Evolutionary conservation across 2,329 filamentous ascomycete species (phyloP).

Genomic region (Tolypocladium pustulatum): DNA sequence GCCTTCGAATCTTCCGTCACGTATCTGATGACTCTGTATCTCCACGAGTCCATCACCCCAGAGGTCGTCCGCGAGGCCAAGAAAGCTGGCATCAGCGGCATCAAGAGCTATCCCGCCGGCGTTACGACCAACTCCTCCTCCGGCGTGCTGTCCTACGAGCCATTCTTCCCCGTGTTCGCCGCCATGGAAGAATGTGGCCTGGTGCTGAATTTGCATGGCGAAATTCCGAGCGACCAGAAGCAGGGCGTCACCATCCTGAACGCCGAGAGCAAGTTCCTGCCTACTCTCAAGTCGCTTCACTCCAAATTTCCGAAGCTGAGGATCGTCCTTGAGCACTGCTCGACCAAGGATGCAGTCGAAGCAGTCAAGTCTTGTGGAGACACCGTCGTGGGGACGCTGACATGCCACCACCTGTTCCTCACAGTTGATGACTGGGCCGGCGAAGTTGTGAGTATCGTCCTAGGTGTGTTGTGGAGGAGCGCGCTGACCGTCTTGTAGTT

Average conservation of each 20-base stretch:
- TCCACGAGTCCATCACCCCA: slow-evolving; percentile 53
- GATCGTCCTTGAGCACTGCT: slow-evolving; percentile 71
- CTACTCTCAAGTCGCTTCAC: slow-evolving; percentile 66
- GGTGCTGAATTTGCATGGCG: slow-evolving; percentile 89
- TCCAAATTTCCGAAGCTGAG: slow-evolving; percentile 61
- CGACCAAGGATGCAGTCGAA: slow-evolving; percentile 69
- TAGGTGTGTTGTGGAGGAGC: too few species aligned
- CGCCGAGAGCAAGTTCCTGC: slow-evolving; percentile 55
- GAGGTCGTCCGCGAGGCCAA: slow-evolving; percentile 64
- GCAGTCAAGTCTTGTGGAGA: slow-evolving; percentile 68
- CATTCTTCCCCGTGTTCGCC: slow-evolving; percentile 71
- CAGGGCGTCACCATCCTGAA: slow-evolving; percentile 31
- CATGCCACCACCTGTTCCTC: slow-evolving; percentile 75
- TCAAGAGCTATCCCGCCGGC: slow-evolving; percentile 60
- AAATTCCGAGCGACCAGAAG: slow-evolving; percentile 47
- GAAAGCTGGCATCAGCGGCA: slow-evolving; percentile 57
- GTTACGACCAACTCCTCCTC: slow-evolving; percentile 57
- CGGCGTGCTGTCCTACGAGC: slow-evolving; percentile 59
- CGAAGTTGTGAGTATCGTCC: background rate
- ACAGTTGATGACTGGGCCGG: slow-evolving; percentile 29
- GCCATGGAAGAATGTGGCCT: slow-evolving; percentile 79
- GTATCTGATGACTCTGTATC: slow-evolving; percentile 56
- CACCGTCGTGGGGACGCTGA: slow-evolving; percentile 70
- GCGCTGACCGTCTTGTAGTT: slow-evolving; percentile 44
- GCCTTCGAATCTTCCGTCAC: slow-evolving; percentile 51